Conservation (phyloP, 2,329 filamentous ascomycete genomes). For the Clonostachys rhizophaga region DNA sequence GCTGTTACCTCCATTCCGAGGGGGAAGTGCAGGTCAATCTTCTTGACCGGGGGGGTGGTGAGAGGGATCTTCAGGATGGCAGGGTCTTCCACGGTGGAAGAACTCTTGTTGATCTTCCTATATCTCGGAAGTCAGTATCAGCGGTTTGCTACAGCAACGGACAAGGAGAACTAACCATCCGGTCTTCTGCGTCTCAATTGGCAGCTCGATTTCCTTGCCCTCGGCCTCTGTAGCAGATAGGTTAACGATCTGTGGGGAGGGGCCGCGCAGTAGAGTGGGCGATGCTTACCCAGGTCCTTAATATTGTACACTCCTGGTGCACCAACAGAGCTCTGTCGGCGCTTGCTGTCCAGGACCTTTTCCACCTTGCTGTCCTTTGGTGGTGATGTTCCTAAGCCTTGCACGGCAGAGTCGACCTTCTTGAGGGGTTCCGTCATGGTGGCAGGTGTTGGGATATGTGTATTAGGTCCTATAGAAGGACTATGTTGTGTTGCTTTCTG, state of each 20-base stretch:
- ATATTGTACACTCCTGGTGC: conserved; percentile 68
- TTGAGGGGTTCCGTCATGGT: conserved; percentile 54
- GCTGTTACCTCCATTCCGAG: conserved; percentile 83
- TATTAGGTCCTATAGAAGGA: no score
- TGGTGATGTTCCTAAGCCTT: conserved; percentile 67
- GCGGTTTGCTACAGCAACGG: background rate
- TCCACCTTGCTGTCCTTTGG: conserved; percentile 43
- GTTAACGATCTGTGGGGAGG: conserved; percentile 5
- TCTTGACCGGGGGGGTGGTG: conserved; percentile 80
- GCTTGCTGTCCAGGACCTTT: conserved; percentile 42
- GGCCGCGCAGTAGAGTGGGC: background rate
- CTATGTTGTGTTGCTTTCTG: background rate
- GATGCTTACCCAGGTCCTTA: conserved; percentile 73
- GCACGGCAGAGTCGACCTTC: conserved; percentile 90
- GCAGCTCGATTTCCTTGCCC: conserved; percentile 66
- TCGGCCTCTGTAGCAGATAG: conserved; percentile 57
- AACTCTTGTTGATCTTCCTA: conserved; percentile 93
- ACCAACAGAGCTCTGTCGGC: conserved; percentile 68
- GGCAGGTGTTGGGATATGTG: conserved; percentile 8
- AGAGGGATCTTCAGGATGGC: conserved; percentile 78
- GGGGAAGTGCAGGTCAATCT: conserved; percentile 90
- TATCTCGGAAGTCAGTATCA: conserved; percentile 2
- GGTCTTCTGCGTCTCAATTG: conserved; percentile 79
- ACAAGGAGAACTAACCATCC: conserved; percentile 63
- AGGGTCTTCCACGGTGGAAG: conserved; percentile 73